Percentiles rank a stretch among this genome's conserved stretches.
Evolutionary conservation across 2,329 filamentous ascomycete species (phyloP).

Genomic region (Purpureocillium takamizusanense): DNA sequence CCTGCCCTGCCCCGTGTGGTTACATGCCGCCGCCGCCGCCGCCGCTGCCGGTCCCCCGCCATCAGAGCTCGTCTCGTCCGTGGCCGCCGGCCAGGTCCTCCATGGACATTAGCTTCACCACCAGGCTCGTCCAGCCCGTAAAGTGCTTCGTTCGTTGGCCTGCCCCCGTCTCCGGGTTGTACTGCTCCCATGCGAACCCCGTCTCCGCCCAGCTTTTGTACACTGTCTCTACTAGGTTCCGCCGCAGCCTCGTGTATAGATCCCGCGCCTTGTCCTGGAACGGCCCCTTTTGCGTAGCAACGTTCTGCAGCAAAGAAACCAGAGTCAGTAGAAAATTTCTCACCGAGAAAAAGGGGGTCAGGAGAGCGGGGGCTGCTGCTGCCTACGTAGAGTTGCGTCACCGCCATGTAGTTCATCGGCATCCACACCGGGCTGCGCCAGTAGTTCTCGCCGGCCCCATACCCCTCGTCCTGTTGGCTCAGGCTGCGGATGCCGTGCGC

Average conservation of each 20-base stretch:
- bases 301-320: conserved; percentile 30
- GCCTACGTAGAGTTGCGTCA: conserved; percentile 65
- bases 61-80: conserved; percentile 40
- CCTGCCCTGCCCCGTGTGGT: too few species aligned
- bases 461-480: conserved; percentile 73
- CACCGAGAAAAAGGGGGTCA: not conserved
- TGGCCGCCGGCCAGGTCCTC: conserved; percentile 48
- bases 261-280: conserved; percentile 59
- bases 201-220: conserved; percentile 83
- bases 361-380: not conserved
- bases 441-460: conserved; percentile 91
- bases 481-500: conserved; percentile 81
- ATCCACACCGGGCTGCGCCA: conserved; percentile 95
- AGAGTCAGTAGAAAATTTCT: too few species aligned
- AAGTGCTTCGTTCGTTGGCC: conserved; percentile 98
- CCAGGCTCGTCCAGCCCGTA: conserved; percentile 96
- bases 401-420: conserved; percentile 85
- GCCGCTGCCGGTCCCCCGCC: not conserved
- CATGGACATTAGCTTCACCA: conserved; percentile 97
- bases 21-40: not conserved
- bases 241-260: conserved; percentile 68
- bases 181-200: conserved; percentile 98
- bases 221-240: conserved; percentile 82
- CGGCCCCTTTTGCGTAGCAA: conserved; percentile 58
- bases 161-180: conserved; percentile 82